Percentiles rank a stretch among this genome's conserved stretches.
phyloP scores from a whole-genome alignment of 345 rosid species.

The Syzygium grande region DNA sequence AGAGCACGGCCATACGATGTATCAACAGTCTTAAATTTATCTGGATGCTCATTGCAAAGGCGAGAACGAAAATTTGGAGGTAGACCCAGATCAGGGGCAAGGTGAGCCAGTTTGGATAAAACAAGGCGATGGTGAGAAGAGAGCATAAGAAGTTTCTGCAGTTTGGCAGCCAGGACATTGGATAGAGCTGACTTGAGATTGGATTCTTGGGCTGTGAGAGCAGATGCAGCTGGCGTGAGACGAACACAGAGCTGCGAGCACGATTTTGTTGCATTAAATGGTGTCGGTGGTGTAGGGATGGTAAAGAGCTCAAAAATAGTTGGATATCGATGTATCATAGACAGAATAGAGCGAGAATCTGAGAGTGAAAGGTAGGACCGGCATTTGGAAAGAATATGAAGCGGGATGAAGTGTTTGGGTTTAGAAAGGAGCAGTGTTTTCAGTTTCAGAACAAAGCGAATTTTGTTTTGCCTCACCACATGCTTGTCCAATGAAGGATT shows the following conservation, averaged over 20 bases:
- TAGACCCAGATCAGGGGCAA: slow-evolving; percentile 82
- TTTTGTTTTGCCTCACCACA: slow-evolving; percentile 58
- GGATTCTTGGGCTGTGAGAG: slow-evolving; percentile 49
- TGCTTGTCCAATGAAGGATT: slow-evolving; percentile 65
- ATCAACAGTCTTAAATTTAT: slow-evolving; percentile 62
- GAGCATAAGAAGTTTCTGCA: slow-evolving; percentile 86
- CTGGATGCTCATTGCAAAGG: slow-evolving; percentile 73
- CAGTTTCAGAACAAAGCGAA: slow-evolving; percentile 72
- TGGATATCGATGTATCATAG: slow-evolving; percentile 82
- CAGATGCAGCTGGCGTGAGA: slow-evolving; percentile 56
- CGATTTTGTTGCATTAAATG: slow-evolving; percentile 65
- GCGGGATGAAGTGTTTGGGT: slow-evolving; percentile 65
- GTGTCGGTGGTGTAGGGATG: slow-evolving; percentile 56
- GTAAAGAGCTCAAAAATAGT: slow-evolving; percentile 64
- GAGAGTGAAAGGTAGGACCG: slow-evolving; percentile 55
- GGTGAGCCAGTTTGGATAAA: slow-evolving; percentile 75
- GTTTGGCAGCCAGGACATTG: slow-evolving; percentile 49
- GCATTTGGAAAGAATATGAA: slow-evolving; percentile 71
- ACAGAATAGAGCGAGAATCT: slow-evolving; percentile 37
- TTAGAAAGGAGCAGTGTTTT: slow-evolving; percentile 74
- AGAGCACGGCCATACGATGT: slow-evolving; percentile 81
- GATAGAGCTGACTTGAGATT: slow-evolving; percentile 50
- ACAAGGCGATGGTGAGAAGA: slow-evolving; percentile 64
- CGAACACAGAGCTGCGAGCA: slow-evolving; percentile 68
- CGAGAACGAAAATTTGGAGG: slow-evolving; percentile 83